Evolutionary conservation across 2,329 filamentous ascomycete species (phyloP).

Genomic region (Verruconis gallopava): DNA sequence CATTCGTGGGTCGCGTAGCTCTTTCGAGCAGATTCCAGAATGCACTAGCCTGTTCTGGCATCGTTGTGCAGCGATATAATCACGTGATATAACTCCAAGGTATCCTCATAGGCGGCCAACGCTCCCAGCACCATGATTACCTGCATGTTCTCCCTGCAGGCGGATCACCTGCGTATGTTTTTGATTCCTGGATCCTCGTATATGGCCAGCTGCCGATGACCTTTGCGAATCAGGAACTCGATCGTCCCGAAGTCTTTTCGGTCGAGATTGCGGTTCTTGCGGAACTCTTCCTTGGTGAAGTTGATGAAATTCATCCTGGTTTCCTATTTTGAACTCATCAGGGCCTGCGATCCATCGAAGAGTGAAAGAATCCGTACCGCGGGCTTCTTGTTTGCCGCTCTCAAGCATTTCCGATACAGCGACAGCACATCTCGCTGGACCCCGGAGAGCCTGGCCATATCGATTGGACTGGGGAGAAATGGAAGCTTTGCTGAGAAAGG

Average conservation of each 20-base stretch:
- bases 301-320: constrained; percentile 48
- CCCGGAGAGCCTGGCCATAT: constrained; percentile 53
- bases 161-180: constrained; percentile 1
- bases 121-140: no score
- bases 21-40: no score
- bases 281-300: constrained; percentile 61
- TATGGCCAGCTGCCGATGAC: constrained; percentile 65
- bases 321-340: constrained; percentile 37
- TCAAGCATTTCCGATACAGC: constrained; percentile 75
- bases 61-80: no score
- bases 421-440: constrained; percentile 80
- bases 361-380: constrained; percentile 34
- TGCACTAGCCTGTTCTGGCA: no score
- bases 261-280: constrained; percentile 52
- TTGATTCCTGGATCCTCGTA: constrained; percentile 64
- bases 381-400: constrained; percentile 71
- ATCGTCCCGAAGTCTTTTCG: constrained; percentile 80
- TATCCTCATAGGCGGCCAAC: no score
- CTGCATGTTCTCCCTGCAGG: no score
- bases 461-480: no score
- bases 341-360: constrained; percentile 10
- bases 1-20: no score
- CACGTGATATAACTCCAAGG: no score
- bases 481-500: no score
- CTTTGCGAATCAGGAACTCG: constrained; percentile 74